phyloP scores from a whole-genome alignment of 352 stramenopile species.

The Phytopythium cucurbitacearum region DNA sequence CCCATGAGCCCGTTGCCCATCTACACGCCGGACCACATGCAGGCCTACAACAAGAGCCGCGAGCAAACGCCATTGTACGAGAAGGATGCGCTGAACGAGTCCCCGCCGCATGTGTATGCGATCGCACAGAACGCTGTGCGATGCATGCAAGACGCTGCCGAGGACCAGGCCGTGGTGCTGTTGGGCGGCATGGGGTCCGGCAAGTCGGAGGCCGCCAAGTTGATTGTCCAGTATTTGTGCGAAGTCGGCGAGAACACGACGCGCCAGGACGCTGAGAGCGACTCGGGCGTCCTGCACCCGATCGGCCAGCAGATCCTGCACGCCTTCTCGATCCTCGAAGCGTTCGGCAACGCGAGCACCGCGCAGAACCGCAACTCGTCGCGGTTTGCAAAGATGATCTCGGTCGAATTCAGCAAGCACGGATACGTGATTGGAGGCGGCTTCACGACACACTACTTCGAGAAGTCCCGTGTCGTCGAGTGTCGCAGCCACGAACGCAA shows the following conservation, averaged over 20 bases:
- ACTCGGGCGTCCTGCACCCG: slow-evolving; percentile 53
- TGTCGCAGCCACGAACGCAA: slow-evolving; percentile 79
- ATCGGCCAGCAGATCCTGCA: slow-evolving; percentile 82
- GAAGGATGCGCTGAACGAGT: slow-evolving; percentile 52
- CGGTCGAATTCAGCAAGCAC: slow-evolving; percentile 75
- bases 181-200: slow-evolving; percentile 68
- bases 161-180: slow-evolving; percentile 78
- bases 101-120: slow-evolving; percentile 71
- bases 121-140: slow-evolving; percentile 74
- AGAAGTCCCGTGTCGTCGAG: slow-evolving; percentile 81
- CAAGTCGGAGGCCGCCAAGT: slow-evolving; percentile 77
- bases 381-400: slow-evolving; percentile 81
- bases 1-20: slow-evolving; percentile 65
- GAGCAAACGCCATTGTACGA: slow-evolving; percentile 52
- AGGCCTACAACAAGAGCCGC: slow-evolving; percentile 66
- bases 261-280: slow-evolving; percentile 29
- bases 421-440: slow-evolving; percentile 74
- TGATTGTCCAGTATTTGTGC: slow-evolving; percentile 82
- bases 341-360: slow-evolving; percentile 65
- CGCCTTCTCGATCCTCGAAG: slow-evolving; percentile 74
- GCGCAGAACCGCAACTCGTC: slow-evolving; percentile 69
- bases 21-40: slow-evolving; percentile 82
- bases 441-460: slow-evolving; percentile 80
- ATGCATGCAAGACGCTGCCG: slow-evolving; percentile 71
- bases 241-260: slow-evolving; percentile 62